Evolutionary conservation across 2,329 filamentous ascomycete genomes (phyloP), one percentile per base, ranked within the genome.

Genomic region (Dothistroma septosporum): DNA sequence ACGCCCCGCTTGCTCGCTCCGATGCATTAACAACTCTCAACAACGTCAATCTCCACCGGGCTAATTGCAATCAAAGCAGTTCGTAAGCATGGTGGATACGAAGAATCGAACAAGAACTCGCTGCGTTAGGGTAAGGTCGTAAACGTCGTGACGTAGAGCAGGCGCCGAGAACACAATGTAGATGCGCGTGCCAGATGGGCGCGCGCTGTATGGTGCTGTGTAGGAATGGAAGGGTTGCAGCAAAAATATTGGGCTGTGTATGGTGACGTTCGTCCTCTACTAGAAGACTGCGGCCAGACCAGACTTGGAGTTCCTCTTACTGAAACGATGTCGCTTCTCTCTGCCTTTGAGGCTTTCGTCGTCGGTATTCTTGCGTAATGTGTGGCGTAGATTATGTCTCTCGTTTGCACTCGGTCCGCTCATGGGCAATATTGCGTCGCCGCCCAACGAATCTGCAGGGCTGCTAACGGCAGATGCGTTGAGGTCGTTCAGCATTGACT

Each of bases 231-330:
- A 35, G 50, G 16, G 28, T 32, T 35, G 50, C 50, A 31, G 50
- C 31, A 53, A n/a, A n/a, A 21, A 35, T 22, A 56, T 4, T 31
- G 24, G 19, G 35, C 37, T 32, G 24, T 33, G 37, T 14, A 32
- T 19, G 31, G n/a, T 58, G 24, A 50, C 41, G 37, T 32, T 50
- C 35, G 22, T 32, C 44, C 28, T 48, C 47, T 56, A 58, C 62
- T 68, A 96, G 73, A 97, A 96, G 55, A 91, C 89, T 53, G 92
- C 89, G 31, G 91, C 91, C 53, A 96, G 83, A n/a, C 93, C 92
- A 74, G 91, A 96, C 78, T 95, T 96, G 16, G 90, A 95, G 77
- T 96, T 91, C 68, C 93, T 83, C 77, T 94, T 94, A 78, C 92
- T 96, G 76, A 97, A 97, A 53, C 85, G 76, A 72, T 86, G 86